A percentile compares a stretch with the other conserved stretches of the same genome.
Evolutionary conservation across 2,329 filamentous ascomycete genomes (phyloP).

Genomic region (Zymoseptoria brevis): DNA sequence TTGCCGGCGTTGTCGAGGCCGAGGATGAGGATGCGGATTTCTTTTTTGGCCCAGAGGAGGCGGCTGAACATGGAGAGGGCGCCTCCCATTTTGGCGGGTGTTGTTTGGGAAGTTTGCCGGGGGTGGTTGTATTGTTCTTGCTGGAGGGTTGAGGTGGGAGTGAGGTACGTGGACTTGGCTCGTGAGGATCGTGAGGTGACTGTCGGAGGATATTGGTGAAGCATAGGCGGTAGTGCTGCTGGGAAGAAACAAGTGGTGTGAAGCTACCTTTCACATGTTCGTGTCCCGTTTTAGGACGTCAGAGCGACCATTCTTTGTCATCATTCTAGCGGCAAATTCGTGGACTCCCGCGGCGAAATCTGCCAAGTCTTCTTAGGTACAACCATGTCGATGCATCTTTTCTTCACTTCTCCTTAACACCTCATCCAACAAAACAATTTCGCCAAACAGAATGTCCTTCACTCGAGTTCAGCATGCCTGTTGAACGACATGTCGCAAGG

Average conservation of each 20-base stretch:
- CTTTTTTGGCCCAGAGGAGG: constrained; percentile 86
- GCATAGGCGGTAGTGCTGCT: background rate
- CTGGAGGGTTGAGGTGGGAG: background rate
- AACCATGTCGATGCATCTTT: constrained; percentile 2
- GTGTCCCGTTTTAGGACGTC: background rate
- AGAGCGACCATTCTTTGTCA: background rate
- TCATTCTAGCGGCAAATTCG: too few relatives aligned
- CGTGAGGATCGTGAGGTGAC: background rate
- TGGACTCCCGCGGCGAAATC: too few relatives aligned
- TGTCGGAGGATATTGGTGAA: background rate
- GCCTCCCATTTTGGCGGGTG: constrained; percentile 43
- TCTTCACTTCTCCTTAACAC: background rate
- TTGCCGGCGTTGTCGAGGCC: constrained; percentile 93
- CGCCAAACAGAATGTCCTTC: background rate
- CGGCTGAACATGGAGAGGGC: constrained; percentile 55
- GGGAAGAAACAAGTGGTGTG: background rate
- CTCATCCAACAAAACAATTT: background rate
- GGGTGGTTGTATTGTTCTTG: background rate
- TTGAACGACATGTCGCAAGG: too few relatives aligned
- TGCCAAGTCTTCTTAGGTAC: background rate
- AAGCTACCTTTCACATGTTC: background rate
- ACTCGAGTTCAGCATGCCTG: too few relatives aligned
- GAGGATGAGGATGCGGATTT: constrained; percentile 74
- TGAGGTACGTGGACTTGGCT: background rate
- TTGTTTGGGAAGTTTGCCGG: constrained; percentile 1